A percentile compares a stretch with the other conserved stretches of the same genome.
Evolutionary conservation across 2,329 filamentous ascomycete species (phyloP).

Genomic region (Cladophialophora exuberans): DNA sequence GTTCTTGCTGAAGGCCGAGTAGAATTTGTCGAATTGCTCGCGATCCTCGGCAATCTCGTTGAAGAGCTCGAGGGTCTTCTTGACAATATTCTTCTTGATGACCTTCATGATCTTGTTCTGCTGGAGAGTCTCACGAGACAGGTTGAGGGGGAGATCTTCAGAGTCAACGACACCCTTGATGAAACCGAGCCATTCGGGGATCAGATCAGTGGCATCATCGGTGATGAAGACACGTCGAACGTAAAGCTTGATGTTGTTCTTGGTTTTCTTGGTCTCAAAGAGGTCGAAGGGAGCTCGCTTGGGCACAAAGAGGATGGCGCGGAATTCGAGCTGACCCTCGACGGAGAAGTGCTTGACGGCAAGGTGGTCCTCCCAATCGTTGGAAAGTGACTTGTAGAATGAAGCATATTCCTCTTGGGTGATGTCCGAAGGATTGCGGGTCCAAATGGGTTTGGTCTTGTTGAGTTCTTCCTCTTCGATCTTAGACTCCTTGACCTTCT

Average conservation of each 20-base stretch:
- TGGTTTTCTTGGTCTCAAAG: conserved; percentile 99
- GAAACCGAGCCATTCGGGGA: conserved; percentile 99
- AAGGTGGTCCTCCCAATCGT: conserved; percentile 99
- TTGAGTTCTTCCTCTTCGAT: conserved; percentile 99
- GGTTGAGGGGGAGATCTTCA: conserved; percentile 97
- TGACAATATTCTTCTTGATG: conserved; percentile 99
- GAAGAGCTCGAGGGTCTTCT: conserved; percentile 99
- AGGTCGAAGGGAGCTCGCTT: conserved; percentile 99
- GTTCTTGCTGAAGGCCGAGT: conserved; percentile 99
- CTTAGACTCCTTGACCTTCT: conserved; percentile 98
- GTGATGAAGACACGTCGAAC: conserved; percentile 99
- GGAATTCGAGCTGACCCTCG: conserved; percentile 99
- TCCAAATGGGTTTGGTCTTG: conserved; percentile 99
- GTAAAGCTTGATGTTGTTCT: conserved; percentile 99
- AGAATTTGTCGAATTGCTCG: conserved; percentile 99
- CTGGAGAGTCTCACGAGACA: conserved; percentile 99
- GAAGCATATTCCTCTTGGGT: conserved; percentile 93
- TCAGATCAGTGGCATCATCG: conserved; percentile 97
- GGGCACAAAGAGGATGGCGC: conserved; percentile 97
- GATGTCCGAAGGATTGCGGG: conserved; percentile 95
- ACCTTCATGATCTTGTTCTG: conserved; percentile 99
- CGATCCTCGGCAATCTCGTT: conserved; percentile 98
- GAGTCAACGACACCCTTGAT: conserved; percentile 99
- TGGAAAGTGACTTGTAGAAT: conserved; percentile 99
- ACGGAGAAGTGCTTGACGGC: conserved; percentile 99